These are phyloP conservation scores for Cladorrhinum sp. DNA, from an alignment of 2,329 filamentous ascomycete species.

Conservation along the genomic window DNA sequence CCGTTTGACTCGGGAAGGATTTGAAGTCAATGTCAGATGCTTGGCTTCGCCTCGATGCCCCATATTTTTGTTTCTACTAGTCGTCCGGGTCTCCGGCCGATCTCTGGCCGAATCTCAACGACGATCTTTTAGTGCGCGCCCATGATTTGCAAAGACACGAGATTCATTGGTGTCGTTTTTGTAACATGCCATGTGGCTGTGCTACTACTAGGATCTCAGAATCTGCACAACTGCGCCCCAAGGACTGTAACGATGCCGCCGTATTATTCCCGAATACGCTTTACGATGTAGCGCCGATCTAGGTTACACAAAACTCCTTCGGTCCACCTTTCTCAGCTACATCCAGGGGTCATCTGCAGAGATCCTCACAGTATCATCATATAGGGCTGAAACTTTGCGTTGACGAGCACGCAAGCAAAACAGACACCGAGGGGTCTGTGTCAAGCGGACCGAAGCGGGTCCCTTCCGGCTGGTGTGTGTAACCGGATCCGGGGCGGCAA, in stretches of 20 bases:
- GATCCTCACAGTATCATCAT: too few relatives aligned
- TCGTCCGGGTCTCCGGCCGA: too few relatives aligned
- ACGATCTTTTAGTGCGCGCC: neutral
- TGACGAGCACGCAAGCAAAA: too few relatives aligned
- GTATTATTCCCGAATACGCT: neutral
- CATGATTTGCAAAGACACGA: neutral
- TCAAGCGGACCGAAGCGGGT: neutral
- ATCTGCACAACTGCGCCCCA: too few relatives aligned
- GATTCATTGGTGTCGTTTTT: neutral
- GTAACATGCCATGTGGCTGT: neutral
- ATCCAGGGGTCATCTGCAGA: too few relatives aligned
- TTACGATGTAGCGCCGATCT: neutral
- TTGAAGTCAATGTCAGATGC: neutral
- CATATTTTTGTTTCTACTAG: too few relatives aligned
- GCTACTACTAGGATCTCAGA: too few relatives aligned
- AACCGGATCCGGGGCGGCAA: neutral
- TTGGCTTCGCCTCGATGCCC: neutral
- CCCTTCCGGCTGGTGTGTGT: neutral
- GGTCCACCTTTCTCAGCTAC: too few relatives aligned
- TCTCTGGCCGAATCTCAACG: too few relatives aligned
- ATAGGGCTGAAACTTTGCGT: too few relatives aligned
- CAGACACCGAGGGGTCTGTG: neutral
- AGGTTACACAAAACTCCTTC: neutral
- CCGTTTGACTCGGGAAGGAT: neutral
- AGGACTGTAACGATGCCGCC: too few relatives aligned